Conservation (phyloP, 768 basidiomycete species). For the Pleurotus giganteus region DNA sequence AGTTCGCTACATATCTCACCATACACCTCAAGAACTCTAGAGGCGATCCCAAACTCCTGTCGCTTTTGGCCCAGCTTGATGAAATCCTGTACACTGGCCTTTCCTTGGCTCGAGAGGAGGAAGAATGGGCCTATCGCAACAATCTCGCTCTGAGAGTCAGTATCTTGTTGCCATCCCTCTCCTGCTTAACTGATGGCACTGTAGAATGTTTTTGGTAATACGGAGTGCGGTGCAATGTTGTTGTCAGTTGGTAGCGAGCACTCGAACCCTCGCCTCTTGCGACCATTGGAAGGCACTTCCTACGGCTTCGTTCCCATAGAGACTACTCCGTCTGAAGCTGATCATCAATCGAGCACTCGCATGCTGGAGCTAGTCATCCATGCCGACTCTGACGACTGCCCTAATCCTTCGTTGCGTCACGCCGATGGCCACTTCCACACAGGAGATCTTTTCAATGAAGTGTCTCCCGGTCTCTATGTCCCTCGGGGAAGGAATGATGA, state of each 20-base stretch:
- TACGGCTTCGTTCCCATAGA: conserved; percentile 66
- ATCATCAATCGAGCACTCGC: conserved; percentile 44
- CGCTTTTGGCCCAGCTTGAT: conserved; percentile 40
- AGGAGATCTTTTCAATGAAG: conserved; percentile 64
- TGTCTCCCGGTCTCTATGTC: conserved; percentile 44
- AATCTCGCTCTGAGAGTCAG: background rate
- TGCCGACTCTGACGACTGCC: conserved; percentile 57
- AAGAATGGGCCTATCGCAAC: conserved; percentile 47
- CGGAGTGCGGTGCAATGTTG: conserved; percentile 76
- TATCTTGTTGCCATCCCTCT: background rate
- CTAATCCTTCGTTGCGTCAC: conserved; percentile 46
- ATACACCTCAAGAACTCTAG: conserved; percentile 46
- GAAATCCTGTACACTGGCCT: conserved; percentile 54
- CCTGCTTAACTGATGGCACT: background rate
- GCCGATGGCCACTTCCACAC: conserved; percentile 67
- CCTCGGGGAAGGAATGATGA: conserved; percentile 66
- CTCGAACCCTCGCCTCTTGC: conserved; percentile 49
- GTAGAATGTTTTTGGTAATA: conserved; percentile 80
- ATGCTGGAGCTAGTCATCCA: conserved; percentile 61
- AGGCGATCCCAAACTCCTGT: conserved; percentile 43
- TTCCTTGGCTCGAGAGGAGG: conserved; percentile 47
- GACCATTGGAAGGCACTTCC: conserved; percentile 54
- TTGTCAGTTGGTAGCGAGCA: conserved; percentile 54
- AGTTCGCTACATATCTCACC: conserved; percentile 54
- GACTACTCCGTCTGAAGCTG: conserved; percentile 25